Evolutionary conservation across 495 filamentous ascomycete genomes (phyloP).

Genomic region (Usnea hakonensis): DNA sequence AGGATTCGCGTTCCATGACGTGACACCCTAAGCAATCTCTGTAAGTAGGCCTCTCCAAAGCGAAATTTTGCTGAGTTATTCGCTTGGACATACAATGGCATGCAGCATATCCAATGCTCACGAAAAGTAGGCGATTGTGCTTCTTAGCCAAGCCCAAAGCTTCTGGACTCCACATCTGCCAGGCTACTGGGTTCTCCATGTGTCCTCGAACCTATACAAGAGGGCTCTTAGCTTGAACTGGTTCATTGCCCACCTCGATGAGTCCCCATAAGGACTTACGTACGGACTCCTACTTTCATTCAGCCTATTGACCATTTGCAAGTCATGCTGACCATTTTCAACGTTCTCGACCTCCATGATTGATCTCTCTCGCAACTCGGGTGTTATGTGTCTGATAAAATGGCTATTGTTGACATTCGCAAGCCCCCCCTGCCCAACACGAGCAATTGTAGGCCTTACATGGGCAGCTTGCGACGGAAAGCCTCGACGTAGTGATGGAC

Average conservation of each 20-base stretch:
- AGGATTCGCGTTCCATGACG: constrained; percentile 91
- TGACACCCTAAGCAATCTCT: constrained; percentile 60
- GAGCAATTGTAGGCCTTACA: background rate
- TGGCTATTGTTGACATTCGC: background rate
- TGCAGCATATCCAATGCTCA: constrained; percentile 92
- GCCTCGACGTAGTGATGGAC: background rate
- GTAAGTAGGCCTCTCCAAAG: too few relatives aligned
- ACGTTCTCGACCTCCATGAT: background rate
- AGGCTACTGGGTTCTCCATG: constrained; percentile 78
- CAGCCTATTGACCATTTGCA: constrained; percentile 58
- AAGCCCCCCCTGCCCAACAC: background rate
- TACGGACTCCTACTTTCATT: constrained; percentile 73
- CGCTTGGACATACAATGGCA: constrained; percentile 70
- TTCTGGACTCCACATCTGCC: constrained; percentile 82
- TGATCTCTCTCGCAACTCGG: background rate
- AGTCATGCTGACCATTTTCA: background rate
- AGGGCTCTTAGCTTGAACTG: background rate
- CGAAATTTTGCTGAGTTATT: background rate
- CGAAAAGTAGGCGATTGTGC: constrained; percentile 79
- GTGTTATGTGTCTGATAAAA: background rate
- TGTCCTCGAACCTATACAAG: constrained; percentile 60
- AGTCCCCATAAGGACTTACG: constrained; percentile 38
- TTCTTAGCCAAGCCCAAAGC: constrained; percentile 67
- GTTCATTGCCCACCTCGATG: constrained; percentile 6
- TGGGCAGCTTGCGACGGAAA: background rate